Evolutionary conservation across 2,329 filamentous ascomycete genomes (phyloP).

Genomic region (Aspergillus pseudotamarii): DNA sequence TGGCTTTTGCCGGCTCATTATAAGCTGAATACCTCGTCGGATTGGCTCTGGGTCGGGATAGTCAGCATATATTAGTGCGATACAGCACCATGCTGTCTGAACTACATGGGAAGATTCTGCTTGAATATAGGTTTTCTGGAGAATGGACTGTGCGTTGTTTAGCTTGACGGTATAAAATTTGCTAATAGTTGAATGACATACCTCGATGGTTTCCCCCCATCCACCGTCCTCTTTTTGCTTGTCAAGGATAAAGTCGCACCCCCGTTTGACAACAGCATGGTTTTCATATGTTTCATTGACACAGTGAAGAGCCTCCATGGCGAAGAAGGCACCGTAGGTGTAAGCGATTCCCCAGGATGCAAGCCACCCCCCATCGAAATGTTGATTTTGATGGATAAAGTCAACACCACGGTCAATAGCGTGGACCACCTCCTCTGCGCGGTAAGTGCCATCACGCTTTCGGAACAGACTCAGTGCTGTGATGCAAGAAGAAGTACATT

Average conservation of each 20-base stretch:
- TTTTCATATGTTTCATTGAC: not conserved
- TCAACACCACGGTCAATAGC: not conserved
- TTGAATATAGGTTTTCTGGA: not conserved
- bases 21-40: not conserved
- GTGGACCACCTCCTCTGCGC: not conserved
- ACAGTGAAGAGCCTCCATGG: not conserved
- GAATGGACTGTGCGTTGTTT: not conserved
- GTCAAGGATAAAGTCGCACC: not conserved
- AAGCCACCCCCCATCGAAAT: not conserved
- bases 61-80: not conserved
- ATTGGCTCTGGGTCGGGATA: constrained; percentile 3
- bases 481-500: constrained; percentile 1
- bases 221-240: not conserved
- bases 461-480: not conserved
- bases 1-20: constrained; percentile 10
- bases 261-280: not conserved
- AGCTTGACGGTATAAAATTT: not conserved
- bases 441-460: not conserved
- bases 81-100: not conserved
- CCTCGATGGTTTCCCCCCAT: constrained; percentile 4
- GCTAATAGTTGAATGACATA: not conserved
- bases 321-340: constrained; percentile 1
- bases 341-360: not conserved
- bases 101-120: not conserved
- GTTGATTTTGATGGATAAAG: not conserved